Evolutionary conservation across 352 stramenopile genomes (phyloP), one percentile per base, ranked within the genome.

Genomic region (Phytophthora brassicae): DNA sequence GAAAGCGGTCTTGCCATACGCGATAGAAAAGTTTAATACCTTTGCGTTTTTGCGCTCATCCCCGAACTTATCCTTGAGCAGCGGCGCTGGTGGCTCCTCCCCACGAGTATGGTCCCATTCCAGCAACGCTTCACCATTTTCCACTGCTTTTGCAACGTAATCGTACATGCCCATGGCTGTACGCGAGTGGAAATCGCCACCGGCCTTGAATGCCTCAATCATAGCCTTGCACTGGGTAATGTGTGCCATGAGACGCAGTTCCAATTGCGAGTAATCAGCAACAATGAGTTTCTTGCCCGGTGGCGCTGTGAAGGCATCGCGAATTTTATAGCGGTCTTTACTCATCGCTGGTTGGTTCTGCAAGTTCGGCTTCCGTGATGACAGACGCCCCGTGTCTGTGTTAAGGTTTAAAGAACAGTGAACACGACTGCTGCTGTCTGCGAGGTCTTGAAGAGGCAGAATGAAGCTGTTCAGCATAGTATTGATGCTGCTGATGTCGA

Each of bases 11-110:
- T 99, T 99, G 20, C 98, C 98, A 70, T 99, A 99, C 6, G 98
- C 97, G 63, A 99, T 99, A 13, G 94, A 99, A 64, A 99, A 99
- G 70, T 99, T 99, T 17, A 99, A 81, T 17, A 98, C 99, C 68
- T 99, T 99, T 12, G 97, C 97, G 56, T 99, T 98, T 45, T 98
- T 88, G 43, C 97, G 88, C 77, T 99, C 97, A 6, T 94, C 95
- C 17, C 87, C 95, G 71, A 96, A 99, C 65, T 97, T 88, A 74
- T 99, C 97, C 72, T 99, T 99, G 17, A 99, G 79, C 54, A 99
- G 72, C 12, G 97, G 97, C 46, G 95, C 97, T 6, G 88, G 81
- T 9, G 94, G 88, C 24, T 72, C 66, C 39, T 90, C 77, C 20
- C 95, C 95, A 26, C 96, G 93, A 4, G 78, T 79, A 58, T 92